phyloP scores from a whole-genome alignment of 345 rosid genomes.

The Eucalyptus sp. region DNA sequence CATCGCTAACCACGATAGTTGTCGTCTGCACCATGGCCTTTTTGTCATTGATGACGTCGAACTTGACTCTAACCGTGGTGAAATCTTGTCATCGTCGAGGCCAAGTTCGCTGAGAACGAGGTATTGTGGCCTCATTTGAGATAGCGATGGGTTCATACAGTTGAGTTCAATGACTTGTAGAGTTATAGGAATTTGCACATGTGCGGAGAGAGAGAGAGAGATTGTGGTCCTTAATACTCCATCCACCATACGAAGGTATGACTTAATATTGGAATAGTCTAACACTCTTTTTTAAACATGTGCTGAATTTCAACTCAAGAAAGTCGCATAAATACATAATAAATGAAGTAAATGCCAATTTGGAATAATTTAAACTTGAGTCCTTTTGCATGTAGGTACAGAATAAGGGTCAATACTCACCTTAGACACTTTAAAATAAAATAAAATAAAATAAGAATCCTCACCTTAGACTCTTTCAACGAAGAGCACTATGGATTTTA shows the following conservation, averaged over 20 bases:
- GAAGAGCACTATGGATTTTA: neutral
- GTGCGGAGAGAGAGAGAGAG: neutral
- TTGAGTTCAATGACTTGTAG: neutral
- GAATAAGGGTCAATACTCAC: neutral
- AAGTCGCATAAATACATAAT: neutral
- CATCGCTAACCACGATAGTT: neutral
- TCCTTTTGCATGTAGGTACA: neutral
- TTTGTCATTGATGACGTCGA: fast-evolving
- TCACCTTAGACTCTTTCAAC: neutral
- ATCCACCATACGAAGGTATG: no score
- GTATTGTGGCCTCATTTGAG: neutral
- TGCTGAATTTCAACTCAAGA: neutral
- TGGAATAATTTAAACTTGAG: fast-evolving
- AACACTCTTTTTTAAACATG: neutral
- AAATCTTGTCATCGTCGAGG: neutral
- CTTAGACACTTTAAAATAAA: neutral
- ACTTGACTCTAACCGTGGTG: neutral
- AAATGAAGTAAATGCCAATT: fast-evolving
- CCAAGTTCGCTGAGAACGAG: neutral
- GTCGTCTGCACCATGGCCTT: no score
- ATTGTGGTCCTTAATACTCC: neutral
- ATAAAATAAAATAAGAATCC: neutral
- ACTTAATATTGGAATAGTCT: no score
- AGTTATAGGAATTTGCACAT: neutral
- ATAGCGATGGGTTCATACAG: neutral